Base-by-base conservation (phyloP, 2,329 filamentous ascomycete species). In the Byssoonygena ceratinophila region DNA sequence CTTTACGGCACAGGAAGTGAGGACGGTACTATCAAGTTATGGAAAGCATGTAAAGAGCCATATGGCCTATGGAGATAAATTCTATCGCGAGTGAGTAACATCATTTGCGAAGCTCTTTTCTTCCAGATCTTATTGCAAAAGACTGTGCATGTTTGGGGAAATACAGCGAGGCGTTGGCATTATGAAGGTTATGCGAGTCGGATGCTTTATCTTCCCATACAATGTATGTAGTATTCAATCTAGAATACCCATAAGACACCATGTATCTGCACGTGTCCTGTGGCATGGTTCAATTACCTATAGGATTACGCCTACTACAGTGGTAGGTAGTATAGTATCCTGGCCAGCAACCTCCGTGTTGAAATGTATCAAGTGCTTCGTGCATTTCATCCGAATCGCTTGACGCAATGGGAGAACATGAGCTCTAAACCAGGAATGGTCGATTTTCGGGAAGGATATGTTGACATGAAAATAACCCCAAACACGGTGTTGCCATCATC, bases 1-100 rank as follows among this genome's bases (percentile, higher is more conserved):
- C 74, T 98, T 6, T 98, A 97, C 65, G 92, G 90, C 1, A 98
- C 92, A 1, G 92, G 87, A 27, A 96, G 90, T 46, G 92, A 98
- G 66, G 92, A 98, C 63, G 92, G 92, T 37, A 98, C 92, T 0
- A 94, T 98, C 68, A 98, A 98, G 72, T 76, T 98, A 59, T 85
- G 82, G 82, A 85, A 85, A 66, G 81, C 81, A 55, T 82, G 80
- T 47, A 73, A 74, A 43, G 80, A 81, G 41, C 74, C 79, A 1
- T 84, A 84, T 63, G 82, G 82, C 14, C 67, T 85, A 18, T 85
- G 82, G 82, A 75, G 76, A 60, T 83, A 47, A 31, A 25, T 18
- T 25, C 18, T 25, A 14, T 41, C 25, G 20, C 25, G 25, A 12
- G n/a, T n/a, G n/a, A n/a, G n/a, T n/a, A n/a, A n/a, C n/a, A n/a